Evolutionary conservation across 768 basidiomycete species (phyloP), one percentile per base, ranked within the genome.

Genomic region (Coprinopsis cinerea): DNA sequence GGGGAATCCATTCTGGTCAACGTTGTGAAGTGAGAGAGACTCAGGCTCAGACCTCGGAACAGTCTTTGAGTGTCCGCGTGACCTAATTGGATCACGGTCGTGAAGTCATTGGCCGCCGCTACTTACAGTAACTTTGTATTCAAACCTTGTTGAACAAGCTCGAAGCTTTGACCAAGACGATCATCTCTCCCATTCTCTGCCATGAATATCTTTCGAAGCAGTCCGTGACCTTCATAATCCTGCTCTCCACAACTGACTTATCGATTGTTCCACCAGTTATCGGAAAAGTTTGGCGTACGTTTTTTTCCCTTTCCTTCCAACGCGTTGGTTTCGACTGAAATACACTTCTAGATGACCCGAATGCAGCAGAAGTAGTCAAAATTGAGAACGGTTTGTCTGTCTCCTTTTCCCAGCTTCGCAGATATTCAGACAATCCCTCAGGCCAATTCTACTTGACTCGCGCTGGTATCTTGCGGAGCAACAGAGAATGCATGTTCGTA

Each of bases 401-500:
- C 20, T 44, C 13, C 18, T 37, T 39, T 7, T 28, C 42, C 24
- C 10, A 15, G 6, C 13, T 23, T 23, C 4, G 13, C 32, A 14
- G 11, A 15, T 54, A 35, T 28, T 22, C 44, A 36, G 36, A 44
- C 28, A 36, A 39, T 18, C 34, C 27, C 45, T 42, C 41, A 74
- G 73, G 95, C 1, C 87, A 92, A 64, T 79, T 99, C 22, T 93
- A 85, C 68, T 83, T 97, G 48, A 84, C 94, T 47, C 81, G 95
- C 32, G 89, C 92, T 34, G 92, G 90, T 47, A 89, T 88, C 59
- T 84, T 96, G 59, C 87, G 93, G 52, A 86, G 90, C 18, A 88
- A 88, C 18, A 74, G 94, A 58, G 95, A 98, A 75, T 98, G 95
- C 91, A 96, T 97, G 93, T 96, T 61, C 55, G 91, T 52, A 46